phyloP scores from a whole-genome alignment of 257 asterid species.

The Galeopsis tetrahit region DNA sequence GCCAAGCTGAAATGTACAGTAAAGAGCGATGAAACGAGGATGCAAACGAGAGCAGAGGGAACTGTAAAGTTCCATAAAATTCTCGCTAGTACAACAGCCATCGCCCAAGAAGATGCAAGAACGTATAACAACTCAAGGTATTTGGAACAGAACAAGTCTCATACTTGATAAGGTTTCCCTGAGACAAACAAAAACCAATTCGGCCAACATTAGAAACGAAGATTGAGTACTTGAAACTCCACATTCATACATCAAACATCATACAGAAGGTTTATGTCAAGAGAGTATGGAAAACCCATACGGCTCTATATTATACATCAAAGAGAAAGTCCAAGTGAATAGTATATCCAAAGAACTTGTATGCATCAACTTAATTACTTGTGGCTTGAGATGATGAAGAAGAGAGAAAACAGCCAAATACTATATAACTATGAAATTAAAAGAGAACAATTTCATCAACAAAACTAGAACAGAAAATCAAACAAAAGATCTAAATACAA shows the following conservation, averaged over 20 bases:
- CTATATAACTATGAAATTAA: background rate
- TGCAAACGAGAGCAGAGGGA: conserved; percentile 32
- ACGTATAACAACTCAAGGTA: conserved; percentile 18
- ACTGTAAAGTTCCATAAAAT: conserved; percentile 32
- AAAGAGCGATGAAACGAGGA: conserved; percentile 45
- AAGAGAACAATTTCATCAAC: conserved; percentile 4
- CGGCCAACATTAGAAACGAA: background rate
- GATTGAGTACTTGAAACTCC: background rate
- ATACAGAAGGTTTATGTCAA: background rate
- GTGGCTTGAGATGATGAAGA: conserved; percentile 2
- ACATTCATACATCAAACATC: background rate
- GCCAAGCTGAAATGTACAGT: conserved; percentile 37
- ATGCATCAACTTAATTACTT: background rate
- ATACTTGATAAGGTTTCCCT: conserved; percentile 26
- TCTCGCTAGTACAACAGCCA: conserved; percentile 34
- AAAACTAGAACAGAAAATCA: conserved; percentile 16
- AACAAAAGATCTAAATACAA: conserved; percentile 18
- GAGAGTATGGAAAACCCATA: background rate
- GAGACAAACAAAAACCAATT: conserved; percentile 12
- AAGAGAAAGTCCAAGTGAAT: background rate
- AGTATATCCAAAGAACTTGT: conserved; percentile 6
- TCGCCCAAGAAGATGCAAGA: conserved; percentile 15
- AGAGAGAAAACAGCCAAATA: background rate
- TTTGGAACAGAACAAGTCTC: conserved; percentile 24
- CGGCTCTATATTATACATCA: conserved; percentile 1